A percentile compares a stretch with the other conserved stretches of the same genome.
These are phyloP conservation scores for Ceratocystis destructans DNA, from an alignment of 2,329 filamentous ascomycete genomes.

Conservation along the genomic window DNA sequence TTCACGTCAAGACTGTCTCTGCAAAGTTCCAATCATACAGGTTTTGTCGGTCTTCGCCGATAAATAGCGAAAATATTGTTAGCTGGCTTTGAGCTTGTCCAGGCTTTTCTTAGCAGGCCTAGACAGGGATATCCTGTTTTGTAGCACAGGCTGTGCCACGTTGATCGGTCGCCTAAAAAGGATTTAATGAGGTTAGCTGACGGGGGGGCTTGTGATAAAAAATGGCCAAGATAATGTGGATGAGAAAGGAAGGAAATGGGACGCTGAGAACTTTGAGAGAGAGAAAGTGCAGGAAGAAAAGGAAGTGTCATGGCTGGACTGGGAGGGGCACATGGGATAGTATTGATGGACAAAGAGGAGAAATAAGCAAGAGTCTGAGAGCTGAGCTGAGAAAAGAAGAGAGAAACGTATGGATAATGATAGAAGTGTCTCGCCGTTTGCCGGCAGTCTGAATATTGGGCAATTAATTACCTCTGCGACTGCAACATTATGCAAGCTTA, in stretches of 20 bases:
- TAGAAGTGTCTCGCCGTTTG: background rate
- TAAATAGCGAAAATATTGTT: too few species aligned
- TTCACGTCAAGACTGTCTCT: too few species aligned
- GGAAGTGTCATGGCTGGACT: background rate
- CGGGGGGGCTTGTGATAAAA: background rate
- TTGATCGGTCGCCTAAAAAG: background rate
- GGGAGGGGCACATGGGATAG: background rate
- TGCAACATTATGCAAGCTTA: background rate
- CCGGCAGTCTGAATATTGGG: background rate
- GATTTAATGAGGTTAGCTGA: background rate
- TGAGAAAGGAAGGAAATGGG: background rate
- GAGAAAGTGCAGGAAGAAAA: background rate
- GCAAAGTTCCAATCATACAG: too few species aligned
- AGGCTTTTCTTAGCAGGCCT: too few species aligned
- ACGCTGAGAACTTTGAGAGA: background rate
- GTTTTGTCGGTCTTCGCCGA: too few species aligned
- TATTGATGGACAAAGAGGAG: background rate
- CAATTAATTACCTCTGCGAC: background rate
- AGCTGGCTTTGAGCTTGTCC: background rate
- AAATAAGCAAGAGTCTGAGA: background rate
- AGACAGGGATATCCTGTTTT: background rate
- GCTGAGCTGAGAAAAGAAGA: background rate
- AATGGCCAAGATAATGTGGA: background rate
- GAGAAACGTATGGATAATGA: background rate
- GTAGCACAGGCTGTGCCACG: background rate